These are phyloP conservation scores for Triticum turgidum DNA, from an alignment of 176 grass and related monocot species.

Conservation along the genomic window DNA sequence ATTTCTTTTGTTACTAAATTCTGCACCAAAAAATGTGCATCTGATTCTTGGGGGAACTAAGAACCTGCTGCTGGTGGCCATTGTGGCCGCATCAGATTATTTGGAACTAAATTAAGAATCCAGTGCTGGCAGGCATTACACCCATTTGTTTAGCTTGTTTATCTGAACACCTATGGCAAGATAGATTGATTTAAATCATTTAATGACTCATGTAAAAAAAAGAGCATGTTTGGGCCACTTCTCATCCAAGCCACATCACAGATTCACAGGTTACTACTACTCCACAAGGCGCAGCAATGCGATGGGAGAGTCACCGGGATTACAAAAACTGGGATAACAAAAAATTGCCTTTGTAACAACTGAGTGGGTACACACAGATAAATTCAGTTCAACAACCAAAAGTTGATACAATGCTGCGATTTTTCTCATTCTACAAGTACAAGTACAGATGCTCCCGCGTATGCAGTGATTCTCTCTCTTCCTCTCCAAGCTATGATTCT, in stretches of 20 bases:
- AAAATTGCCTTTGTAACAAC: neutral
- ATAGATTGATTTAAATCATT: neutral
- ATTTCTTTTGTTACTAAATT: neutral
- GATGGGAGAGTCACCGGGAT: neutral
- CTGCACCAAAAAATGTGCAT: neutral
- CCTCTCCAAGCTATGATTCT: neutral
- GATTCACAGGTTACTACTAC: neutral
- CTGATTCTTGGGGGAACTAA: neutral
- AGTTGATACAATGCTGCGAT: neutral
- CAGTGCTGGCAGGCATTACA: neutral
- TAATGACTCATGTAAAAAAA: neutral
- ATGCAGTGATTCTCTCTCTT: neutral
- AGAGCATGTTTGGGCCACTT: neutral
- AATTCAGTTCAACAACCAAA: neutral
- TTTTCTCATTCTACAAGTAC: constrained; percentile 30
- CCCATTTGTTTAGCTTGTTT: neutral
- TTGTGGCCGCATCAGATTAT: neutral
- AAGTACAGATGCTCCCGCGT: constrained; percentile 25
- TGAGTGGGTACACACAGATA: neutral
- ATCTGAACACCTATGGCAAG: neutral
- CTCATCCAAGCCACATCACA: neutral
- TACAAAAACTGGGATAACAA: neutral
- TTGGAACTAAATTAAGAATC: neutral
- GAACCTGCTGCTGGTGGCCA: neutral
- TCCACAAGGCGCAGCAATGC: neutral